Percentiles rank a stretch among this genome's conserved stretches.
Conservation (phyloP, 768 basidiomycete genomes). For the Kwoniella bestiolae region DNA sequence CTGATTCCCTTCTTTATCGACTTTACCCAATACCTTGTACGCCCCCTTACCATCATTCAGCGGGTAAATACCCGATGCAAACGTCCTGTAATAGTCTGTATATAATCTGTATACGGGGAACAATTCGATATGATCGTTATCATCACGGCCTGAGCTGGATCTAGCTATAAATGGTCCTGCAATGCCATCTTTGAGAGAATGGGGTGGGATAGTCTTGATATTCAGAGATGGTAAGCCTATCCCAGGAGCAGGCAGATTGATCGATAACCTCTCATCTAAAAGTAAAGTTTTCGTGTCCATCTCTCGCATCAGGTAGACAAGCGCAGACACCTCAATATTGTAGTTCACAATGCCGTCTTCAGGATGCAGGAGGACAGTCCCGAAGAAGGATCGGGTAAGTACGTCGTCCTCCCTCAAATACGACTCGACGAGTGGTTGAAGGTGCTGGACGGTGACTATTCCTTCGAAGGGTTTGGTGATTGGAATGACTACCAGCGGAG, state of each 20-base stretch:
- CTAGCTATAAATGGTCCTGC: constrained; percentile 2
- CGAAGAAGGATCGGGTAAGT: background rate
- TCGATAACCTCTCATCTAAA: background rate
- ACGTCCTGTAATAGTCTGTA: constrained; percentile 25
- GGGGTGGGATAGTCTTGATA: constrained; percentile 4
- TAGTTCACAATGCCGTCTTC: background rate
- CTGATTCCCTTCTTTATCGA: constrained; percentile 20
- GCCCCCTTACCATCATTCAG: background rate
- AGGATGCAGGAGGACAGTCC: constrained; percentile 6
- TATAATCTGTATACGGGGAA: constrained; percentile 30
- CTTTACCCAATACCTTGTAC: constrained; percentile 5
- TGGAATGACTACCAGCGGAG: background rate
- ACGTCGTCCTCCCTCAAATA: constrained; percentile 17
- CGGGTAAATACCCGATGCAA: constrained; percentile 25
- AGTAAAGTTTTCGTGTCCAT: background rate
- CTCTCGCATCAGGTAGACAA: constrained; percentile 1
- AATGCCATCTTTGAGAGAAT: background rate
- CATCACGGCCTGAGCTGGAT: background rate
- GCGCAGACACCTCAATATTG: background rate
- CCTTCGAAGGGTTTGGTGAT: background rate
- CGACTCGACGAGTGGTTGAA: background rate
- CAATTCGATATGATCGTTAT: background rate
- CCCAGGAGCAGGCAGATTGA: background rate
- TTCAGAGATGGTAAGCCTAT: background rate
- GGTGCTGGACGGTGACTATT: constrained; percentile 5